Evolutionary conservation across 148 eudicot genomes (phyloP).

Genomic region (Selenicereus undatus): DNA sequence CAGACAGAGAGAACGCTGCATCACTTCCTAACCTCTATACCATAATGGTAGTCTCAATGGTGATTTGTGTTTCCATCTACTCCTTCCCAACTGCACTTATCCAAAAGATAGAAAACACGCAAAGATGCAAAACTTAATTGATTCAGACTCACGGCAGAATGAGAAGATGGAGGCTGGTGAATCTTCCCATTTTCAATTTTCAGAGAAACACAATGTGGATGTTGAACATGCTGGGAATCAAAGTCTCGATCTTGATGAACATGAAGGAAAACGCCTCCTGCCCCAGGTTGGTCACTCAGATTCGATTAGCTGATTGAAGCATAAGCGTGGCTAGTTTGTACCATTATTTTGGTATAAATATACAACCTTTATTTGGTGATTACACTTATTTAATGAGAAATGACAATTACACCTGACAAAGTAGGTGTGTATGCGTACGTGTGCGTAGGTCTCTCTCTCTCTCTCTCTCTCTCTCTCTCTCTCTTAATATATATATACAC

Average conservation of each 20-base stretch:
- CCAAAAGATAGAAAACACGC: constrained; percentile 83
- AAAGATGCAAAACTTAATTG: constrained; percentile 56
- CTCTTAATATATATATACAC: no score
- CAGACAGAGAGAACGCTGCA: constrained; percentile 66
- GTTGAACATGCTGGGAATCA: background rate
- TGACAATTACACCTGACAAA: background rate
- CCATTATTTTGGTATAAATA: background rate
- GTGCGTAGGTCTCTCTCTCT: no score
- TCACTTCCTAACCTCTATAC: constrained; percentile 70
- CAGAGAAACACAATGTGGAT: constrained; percentile 24
- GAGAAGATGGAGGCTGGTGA: constrained; percentile 20
- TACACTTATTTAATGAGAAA: background rate
- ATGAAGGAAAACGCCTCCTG: constrained; percentile 18
- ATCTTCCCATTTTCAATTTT: background rate
- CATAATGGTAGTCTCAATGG: constrained; percentile 62
- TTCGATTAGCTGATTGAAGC: background rate
- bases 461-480: no score
- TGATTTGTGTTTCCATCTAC: constrained; percentile 58
- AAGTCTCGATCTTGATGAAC: constrained; percentile 15
- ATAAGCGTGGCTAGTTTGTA: no score
- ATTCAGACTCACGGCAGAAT: constrained; percentile 47
- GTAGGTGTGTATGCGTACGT: no score
- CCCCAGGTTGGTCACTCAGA: constrained; percentile 9
- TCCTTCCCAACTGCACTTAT: constrained; percentile 73
- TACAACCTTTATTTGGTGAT: background rate